phyloP scores from a whole-genome alignment of 208 protist species.

The Crithidia fasciculata region DNA sequence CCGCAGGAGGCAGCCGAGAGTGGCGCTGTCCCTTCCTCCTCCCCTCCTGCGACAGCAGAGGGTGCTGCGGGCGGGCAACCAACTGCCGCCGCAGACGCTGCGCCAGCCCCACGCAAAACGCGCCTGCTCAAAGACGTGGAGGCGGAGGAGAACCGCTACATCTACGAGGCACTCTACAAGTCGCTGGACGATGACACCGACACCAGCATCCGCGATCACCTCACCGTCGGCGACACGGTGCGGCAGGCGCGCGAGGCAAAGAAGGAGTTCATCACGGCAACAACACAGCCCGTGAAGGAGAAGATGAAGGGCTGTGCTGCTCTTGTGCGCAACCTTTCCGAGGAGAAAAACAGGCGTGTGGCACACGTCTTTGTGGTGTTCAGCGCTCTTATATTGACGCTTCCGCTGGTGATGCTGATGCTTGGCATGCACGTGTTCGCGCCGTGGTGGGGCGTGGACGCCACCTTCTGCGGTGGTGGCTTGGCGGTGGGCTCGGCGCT shows the following conservation, averaged over 20 bases:
- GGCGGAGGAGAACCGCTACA: constrained; percentile 60
- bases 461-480: constrained; percentile 69
- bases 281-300: constrained; percentile 49
- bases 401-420: constrained; percentile 68
- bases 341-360: constrained; percentile 49
- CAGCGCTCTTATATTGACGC: constrained; percentile 69
- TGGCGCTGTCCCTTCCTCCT: neutral
- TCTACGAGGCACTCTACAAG: constrained; percentile 72
- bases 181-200: constrained; percentile 46
- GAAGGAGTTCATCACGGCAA: constrained; percentile 47
- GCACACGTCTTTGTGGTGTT: constrained; percentile 53
- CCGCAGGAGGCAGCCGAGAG: too few species aligned
- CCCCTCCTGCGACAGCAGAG: neutral
- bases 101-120: constrained; percentile 18
- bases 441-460: constrained; percentile 43
- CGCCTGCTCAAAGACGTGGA: constrained; percentile 67
- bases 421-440: constrained; percentile 68
- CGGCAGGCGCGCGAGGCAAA: constrained; percentile 41
- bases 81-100: neutral
- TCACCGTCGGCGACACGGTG: constrained; percentile 51
- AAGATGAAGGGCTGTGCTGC: constrained; percentile 55
- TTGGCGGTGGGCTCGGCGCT: constrained; percentile 51
- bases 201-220: constrained; percentile 28
- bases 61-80: neutral
- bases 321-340: constrained; percentile 40